Base-by-base conservation (phyloP, 176 grass and related monocot species). In the Triticum dicoccoides region DNA sequence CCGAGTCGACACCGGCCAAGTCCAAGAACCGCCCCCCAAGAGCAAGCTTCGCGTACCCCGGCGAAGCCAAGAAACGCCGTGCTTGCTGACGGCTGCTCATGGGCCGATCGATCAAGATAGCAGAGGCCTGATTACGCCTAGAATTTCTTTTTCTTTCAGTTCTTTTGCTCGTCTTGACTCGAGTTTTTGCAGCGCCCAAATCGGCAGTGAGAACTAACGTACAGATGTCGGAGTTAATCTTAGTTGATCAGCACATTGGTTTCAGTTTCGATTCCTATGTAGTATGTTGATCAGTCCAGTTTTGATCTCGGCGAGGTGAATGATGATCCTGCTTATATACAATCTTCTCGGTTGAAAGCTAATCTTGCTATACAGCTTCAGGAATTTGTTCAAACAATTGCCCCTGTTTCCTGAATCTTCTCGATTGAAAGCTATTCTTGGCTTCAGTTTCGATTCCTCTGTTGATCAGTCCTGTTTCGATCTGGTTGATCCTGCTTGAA, bases 191-290 rank as follows among this genome's bases (percentile, higher is more conserved):
- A 58, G 52, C 52, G 33, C 69, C 69, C 69, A n/a, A 41, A 12
- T 12, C 20, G 9, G 35, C 69, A 13, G 21, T 58, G 17, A 21
- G 54, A 59, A 59, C 54, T 11, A 24, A 41, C 35, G 5, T 72
- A n/a, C 69, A 72, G 69, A 38, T 72, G 20, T 72, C 20, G 41
- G 69, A 72, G 69, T 72, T 72, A 2, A 71, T n/a, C 68, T 71
- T 39, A 10, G 35, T n/a, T 71, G 9, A 41, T n/a, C 68, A 41
- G 68, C 35, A 72, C 69, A 42, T 15, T 8, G 41, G 41, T 14
- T 71, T 20, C 69, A 71, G 18, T 47, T 74, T 74, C 8, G 41
- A 17, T 49, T 49, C 54, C 41, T 47, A 2, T 73, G 21, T 23
- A 2, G 21, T 23, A 2, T 75, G 72, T 51, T 42, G 71, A 49